phyloP scores from a whole-genome alignment of 75 land plant species.

The Cryptomeria japonica region DNA sequence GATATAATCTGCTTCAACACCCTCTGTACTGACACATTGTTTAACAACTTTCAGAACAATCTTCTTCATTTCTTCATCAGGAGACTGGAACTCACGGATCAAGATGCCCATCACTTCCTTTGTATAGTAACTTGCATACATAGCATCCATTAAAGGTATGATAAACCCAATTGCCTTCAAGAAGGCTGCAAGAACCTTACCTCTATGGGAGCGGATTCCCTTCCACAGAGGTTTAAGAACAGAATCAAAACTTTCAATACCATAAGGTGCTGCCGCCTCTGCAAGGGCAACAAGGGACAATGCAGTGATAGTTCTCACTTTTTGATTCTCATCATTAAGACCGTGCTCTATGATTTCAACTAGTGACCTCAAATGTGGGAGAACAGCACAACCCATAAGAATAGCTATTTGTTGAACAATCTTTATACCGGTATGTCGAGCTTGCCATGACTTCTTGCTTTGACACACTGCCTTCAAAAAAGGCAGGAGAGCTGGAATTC shows the following conservation, averaged over 20 bases:
- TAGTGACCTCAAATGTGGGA: slow-evolving; percentile 89
- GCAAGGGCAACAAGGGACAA: slow-evolving; percentile 94
- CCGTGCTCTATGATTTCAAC: slow-evolving; percentile 98
- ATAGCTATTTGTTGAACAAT: slow-evolving; percentile 99
- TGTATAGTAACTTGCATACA: slow-evolving; percentile 95
- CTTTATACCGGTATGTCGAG: slow-evolving; percentile 96
- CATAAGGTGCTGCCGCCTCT: slow-evolving; percentile 97
- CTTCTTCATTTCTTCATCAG: slow-evolving; percentile 99
- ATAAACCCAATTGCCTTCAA: slow-evolving; percentile 97
- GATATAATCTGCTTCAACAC: slow-evolving; percentile 96
- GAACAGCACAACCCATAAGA: slow-evolving; percentile 98
- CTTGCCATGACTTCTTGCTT: slow-evolving; percentile 99
- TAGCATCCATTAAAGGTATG: slow-evolving; percentile 97
- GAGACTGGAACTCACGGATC: slow-evolving; percentile 96
- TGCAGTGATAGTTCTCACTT: slow-evolving; percentile 96
- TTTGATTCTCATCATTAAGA: slow-evolving; percentile 95
- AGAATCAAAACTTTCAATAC: slow-evolving; percentile 99
- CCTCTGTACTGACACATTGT: slow-evolving; percentile 99
- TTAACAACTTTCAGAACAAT: slow-evolving; percentile 97
- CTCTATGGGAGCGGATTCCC: slow-evolving; percentile 93
- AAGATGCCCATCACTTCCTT: slow-evolving; percentile 95
- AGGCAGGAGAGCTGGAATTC: slow-evolving; percentile 95
- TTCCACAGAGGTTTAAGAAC: slow-evolving; percentile 99
- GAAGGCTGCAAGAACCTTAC: slow-evolving; percentile 97
- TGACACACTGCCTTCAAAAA: slow-evolving; percentile 98